Percentiles rank a stretch among this genome's conserved stretches.
Evolutionary conservation across 768 basidiomycete genomes (phyloP).

Genomic region (Favolaschia claudopus): DNA sequence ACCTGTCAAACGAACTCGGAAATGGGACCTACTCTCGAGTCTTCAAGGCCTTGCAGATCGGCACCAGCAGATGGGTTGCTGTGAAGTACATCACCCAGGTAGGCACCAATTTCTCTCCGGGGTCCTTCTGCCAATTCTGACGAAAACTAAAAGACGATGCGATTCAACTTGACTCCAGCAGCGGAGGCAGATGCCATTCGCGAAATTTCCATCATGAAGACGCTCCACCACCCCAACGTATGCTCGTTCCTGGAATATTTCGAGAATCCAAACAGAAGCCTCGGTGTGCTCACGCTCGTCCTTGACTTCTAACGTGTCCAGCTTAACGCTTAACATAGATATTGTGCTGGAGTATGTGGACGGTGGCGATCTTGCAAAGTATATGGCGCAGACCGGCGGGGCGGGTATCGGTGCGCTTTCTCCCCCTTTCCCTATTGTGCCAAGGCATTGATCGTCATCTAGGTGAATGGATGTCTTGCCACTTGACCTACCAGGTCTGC

Average conservation of each 20-base stretch:
- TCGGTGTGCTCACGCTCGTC: slow-evolving; percentile 41
- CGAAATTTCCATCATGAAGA: slow-evolving; percentile 66
- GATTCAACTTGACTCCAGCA: neutral
- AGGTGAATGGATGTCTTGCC: slow-evolving; percentile 53
- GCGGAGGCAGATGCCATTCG: slow-evolving; percentile 24
- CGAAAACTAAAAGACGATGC: neutral
- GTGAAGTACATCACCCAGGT: slow-evolving; percentile 84
- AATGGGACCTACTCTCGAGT: slow-evolving; percentile 93
- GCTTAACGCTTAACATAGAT: slow-evolving; percentile 39
- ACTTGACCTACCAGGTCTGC: slow-evolving; percentile 67
- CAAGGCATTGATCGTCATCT: neutral
- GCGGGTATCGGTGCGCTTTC: slow-evolving; percentile 8
- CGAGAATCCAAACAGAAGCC: slow-evolving; percentile 49
- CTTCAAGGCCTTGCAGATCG: slow-evolving; percentile 76
- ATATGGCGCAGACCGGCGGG: slow-evolving; percentile 45
- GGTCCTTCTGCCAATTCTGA: neutral
- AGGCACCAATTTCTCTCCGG: slow-evolving; percentile 34
- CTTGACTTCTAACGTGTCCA: slow-evolving; percentile 29
- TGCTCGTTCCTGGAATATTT: slow-evolving; percentile 66
- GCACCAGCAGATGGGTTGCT: slow-evolving; percentile 78
- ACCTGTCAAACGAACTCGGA: slow-evolving; percentile 76
- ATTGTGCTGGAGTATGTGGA: slow-evolving; percentile 70
- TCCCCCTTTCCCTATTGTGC: slow-evolving; percentile 42
- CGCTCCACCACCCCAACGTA: slow-evolving; percentile 66
- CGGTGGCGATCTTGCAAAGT: slow-evolving; percentile 72